Evolutionary conservation across 2,329 filamentous ascomycete species (phyloP).

Genomic region (Clonostachys rhizophaga): DNA sequence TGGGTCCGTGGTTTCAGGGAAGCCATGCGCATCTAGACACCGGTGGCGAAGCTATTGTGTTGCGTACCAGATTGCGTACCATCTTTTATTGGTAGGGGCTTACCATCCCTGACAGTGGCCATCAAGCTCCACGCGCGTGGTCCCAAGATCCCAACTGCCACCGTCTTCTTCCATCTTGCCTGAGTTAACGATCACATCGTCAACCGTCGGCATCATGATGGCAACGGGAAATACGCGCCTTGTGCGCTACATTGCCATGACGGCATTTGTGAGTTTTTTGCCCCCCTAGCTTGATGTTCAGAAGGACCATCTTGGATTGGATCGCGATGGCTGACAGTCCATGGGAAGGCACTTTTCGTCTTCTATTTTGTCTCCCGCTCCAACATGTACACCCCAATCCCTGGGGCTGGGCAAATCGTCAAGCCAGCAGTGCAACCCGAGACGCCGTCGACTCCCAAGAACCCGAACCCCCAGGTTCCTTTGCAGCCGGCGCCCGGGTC

Average conservation of each 20-base stretch:
- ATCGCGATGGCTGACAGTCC: not conserved
- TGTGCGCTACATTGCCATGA: slow-evolving; percentile 73
- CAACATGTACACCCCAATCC: slow-evolving; percentile 27
- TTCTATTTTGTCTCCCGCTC: slow-evolving; percentile 76
- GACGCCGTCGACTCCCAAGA: too few relatives aligned
- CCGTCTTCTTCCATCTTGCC: too few relatives aligned
- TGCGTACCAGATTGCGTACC: too few relatives aligned
- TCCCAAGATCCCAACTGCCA: too few relatives aligned
- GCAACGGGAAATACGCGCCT: slow-evolving; percentile 71
- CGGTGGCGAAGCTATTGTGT: too few relatives aligned
- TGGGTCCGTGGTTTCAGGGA: too few relatives aligned
- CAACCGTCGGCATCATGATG: slow-evolving; percentile 27
- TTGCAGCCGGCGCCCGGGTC: not conserved
- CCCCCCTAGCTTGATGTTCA: not conserved
- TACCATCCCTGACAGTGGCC: too few relatives aligned
- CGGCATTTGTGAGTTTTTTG: slow-evolving; percentile 66
- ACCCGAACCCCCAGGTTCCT: not conserved
- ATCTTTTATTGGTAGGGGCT: too few relatives aligned
- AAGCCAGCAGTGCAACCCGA: not conserved
- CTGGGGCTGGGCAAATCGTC: slow-evolving; percentile 10
- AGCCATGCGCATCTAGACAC: too few relatives aligned
- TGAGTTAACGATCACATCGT: too few relatives aligned
- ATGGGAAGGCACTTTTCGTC: slow-evolving; percentile 55
- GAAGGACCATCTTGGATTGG: not conserved
- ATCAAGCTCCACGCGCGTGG: too few relatives aligned